Percentiles rank a stretch among this genome's conserved stretches.
Evolutionary conservation across 305 asterid species (phyloP).

Genomic region (Andrographis paniculata): DNA sequence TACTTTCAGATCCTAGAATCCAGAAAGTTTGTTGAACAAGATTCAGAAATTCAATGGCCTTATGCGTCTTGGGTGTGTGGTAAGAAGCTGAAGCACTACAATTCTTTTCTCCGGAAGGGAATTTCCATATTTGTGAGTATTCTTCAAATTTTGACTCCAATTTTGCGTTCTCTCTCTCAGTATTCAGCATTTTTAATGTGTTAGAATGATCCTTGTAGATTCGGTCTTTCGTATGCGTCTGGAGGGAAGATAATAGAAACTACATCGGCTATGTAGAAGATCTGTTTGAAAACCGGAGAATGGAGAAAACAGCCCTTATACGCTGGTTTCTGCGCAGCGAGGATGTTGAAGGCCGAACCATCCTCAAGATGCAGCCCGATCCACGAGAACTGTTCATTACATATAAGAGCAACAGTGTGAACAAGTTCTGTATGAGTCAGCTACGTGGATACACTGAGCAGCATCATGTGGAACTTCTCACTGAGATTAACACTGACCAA

Average conservation of each 20-base stretch:
- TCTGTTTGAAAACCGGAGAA: conserved; percentile 32
- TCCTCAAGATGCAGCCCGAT: conserved; percentile 26
- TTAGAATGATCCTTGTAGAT: conserved; percentile 24
- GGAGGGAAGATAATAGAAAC: conserved; percentile 17
- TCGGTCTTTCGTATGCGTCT: conserved; percentile 31
- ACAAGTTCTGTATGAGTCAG: conserved; percentile 17
- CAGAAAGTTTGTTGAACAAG: conserved; percentile 16
- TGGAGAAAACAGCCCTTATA: conserved; percentile 29
- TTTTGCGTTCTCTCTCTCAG: background rate
- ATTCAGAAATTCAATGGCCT: conserved; percentile 31
- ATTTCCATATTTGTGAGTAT: conserved; percentile 35
- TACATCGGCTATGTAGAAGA: conserved; percentile 42
- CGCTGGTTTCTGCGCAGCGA: conserved; percentile 23
- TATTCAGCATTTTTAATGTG: conserved; percentile 9
- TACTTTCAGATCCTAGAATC: conserved; percentile 24
- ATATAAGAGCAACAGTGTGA: conserved; percentile 17
- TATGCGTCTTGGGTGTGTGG: conserved; percentile 37
- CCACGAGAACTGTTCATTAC: conserved; percentile 43
- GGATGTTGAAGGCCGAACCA: conserved; percentile 24
- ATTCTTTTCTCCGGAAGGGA: conserved; percentile 26
- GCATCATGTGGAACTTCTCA: conserved; percentile 17
- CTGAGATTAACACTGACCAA: background rate
- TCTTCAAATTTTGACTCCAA: background rate
- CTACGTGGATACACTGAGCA: conserved; percentile 27
- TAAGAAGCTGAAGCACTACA: conserved; percentile 44